Percentiles rank a stretch among this genome's conserved stretches.
Evolutionary conservation across 345 rosid species (phyloP).

Genomic region (Rhodamnia argentea): DNA sequence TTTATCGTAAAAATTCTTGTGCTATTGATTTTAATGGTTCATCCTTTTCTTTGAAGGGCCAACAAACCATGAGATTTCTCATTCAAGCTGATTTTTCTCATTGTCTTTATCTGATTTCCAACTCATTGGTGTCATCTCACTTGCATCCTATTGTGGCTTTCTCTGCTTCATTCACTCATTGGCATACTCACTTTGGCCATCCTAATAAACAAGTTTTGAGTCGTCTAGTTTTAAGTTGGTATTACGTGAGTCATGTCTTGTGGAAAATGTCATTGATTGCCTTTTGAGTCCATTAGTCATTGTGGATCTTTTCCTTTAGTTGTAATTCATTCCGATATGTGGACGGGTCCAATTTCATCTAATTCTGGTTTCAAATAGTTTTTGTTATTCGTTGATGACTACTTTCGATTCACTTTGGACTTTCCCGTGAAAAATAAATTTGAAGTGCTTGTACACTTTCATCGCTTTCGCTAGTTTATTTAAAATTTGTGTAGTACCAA

Average conservation of each 20-base stretch:
- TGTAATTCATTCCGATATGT: neutral
- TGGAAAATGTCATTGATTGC: neutral
- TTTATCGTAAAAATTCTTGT: neutral
- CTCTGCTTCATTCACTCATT: neutral
- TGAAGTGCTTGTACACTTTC: neutral
- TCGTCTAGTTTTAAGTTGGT: neutral
- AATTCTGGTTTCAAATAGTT: neutral
- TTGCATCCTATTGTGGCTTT: neutral
- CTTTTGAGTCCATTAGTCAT: neutral
- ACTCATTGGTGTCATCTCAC: neutral
- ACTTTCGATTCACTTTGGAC: neutral
- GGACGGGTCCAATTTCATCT: neutral
- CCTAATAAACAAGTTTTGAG: neutral
- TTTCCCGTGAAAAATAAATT: neutral
- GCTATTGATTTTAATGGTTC: neutral
- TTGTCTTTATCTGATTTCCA: neutral
- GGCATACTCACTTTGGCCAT: neutral
- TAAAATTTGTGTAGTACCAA: neutral
- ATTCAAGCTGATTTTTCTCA: neutral
- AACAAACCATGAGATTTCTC: neutral
- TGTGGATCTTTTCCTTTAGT: neutral
- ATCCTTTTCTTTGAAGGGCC: neutral
- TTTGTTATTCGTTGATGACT: neutral
- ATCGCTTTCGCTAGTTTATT: neutral
- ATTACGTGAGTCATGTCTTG: neutral